phyloP scores from a whole-genome alignment of 805 yeast species.

The Yamadazyma sp. region DNA sequence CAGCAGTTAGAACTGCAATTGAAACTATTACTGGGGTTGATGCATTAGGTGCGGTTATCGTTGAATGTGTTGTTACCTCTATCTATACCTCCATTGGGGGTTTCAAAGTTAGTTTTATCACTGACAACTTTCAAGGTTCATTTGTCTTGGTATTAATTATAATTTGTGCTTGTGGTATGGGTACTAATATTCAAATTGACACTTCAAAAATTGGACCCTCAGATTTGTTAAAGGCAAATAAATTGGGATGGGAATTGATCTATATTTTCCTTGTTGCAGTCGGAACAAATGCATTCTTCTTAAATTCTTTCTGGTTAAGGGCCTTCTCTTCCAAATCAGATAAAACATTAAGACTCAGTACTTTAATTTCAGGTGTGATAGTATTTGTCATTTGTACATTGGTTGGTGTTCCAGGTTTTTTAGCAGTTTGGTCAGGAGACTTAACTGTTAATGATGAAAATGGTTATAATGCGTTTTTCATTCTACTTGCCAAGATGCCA shows the following conservation, averaged over 20 bases:
- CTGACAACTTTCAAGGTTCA: constrained; percentile 82
- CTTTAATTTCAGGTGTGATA: constrained; percentile 69
- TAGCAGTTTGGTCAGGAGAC: constrained; percentile 89
- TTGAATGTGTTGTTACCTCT: constrained; percentile 83
- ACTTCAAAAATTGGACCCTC: constrained; percentile 59
- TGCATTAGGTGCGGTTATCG: constrained; percentile 77
- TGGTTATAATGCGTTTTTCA: constrained; percentile 69
- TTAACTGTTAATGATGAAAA: constrained; percentile 49
- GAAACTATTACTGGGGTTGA: constrained; percentile 73
- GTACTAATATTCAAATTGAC: constrained; percentile 66
- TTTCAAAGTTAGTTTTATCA: constrained; percentile 79
- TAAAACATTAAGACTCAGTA: constrained; percentile 71
- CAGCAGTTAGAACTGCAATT: constrained; percentile 76
- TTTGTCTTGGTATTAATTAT: constrained; percentile 65
- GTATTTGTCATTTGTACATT: constrained; percentile 62
- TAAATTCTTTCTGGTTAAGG: constrained; percentile 92
- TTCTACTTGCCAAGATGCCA: constrained; percentile 70
- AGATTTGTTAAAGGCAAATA: constrained; percentile 61
- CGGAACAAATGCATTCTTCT: constrained; percentile 83
- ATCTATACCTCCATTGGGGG: constrained; percentile 89
- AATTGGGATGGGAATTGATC: constrained; percentile 84
- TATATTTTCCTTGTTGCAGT: constrained; percentile 85
- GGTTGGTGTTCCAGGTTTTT: constrained; percentile 78
- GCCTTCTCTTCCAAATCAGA: constrained; percentile 85
- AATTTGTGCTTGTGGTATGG: constrained; percentile 76